A percentile compares a stretch with the other conserved stretches of the same genome.
phyloP scores from a whole-genome alignment of 2,329 filamentous ascomycete genomes.

The Thermothelomyces thermophilus region DNA sequence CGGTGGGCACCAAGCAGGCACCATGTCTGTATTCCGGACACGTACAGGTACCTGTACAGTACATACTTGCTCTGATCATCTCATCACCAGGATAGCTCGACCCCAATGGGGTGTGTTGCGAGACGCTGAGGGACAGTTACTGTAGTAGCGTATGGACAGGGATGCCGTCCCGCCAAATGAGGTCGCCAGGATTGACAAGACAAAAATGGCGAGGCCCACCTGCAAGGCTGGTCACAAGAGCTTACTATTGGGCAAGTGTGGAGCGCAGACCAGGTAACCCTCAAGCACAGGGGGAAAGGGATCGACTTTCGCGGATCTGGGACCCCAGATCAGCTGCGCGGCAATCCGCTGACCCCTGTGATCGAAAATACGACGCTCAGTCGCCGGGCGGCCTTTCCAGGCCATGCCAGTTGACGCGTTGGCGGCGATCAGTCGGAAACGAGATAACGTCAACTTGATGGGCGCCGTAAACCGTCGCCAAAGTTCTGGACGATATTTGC shows the following conservation, averaged over 20 bases:
- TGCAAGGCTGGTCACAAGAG: constrained; percentile 22
- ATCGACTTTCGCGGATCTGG: constrained; percentile 22
- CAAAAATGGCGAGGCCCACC: constrained; percentile 16
- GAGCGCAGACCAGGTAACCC: constrained; percentile 11
- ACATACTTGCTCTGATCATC: no score
- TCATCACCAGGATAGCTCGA: constrained; percentile 2
- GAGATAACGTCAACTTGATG: background rate
- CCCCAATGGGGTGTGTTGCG: constrained; percentile 7
- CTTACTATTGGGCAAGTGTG: constrained; percentile 19
- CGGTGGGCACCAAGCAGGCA: background rate
- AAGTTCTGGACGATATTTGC: background rate
- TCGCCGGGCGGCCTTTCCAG: constrained; percentile 21
- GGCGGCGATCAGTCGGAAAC: constrained; percentile 18
- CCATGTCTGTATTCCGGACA: no score
- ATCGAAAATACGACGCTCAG: constrained; percentile 19
- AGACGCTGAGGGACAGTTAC: constrained; percentile 9
- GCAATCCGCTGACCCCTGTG: constrained; percentile 24
- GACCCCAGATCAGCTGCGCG: constrained; percentile 24
- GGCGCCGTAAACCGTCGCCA: background rate
- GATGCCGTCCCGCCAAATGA: constrained; percentile 8
- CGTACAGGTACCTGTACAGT: constrained; percentile 18
- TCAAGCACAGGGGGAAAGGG: constrained; percentile 17
- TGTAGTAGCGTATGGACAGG: no score
- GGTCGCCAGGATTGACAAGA: constrained; percentile 2
- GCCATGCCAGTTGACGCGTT: constrained; percentile 12